Base-by-base conservation (phyloP, 305 asterid species). In the Fraxinus latifolia region DNA sequence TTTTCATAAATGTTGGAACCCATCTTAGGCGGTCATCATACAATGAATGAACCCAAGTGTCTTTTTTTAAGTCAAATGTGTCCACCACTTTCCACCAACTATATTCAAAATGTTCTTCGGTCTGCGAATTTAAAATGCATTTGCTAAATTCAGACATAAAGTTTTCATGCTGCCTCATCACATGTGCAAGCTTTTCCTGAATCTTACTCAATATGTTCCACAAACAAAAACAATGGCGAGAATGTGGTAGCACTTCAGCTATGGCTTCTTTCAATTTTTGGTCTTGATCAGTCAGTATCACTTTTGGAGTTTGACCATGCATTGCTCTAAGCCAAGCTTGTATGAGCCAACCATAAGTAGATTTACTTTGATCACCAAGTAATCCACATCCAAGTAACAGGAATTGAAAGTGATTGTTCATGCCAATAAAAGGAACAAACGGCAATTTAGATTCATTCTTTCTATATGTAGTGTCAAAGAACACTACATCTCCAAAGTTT, bases 241-340 rank as follows among this genome's bases (percentile, higher is more conserved):
- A 88, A 70, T 39, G 80, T 0, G 91, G 89, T 42, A 91, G 85
- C 77, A 87, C 87, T 62, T 89, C 91, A 36, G 84, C 87, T 15
- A 88, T 68, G 58, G 87, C 91, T 82, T 85, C 90, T 81, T 87
- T 82, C 81, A 91, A 75, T 47, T 37, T 74, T n/a, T 81, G 77
- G 79, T 85, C 91, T 87, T 89, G 90, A 70, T 89, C 91, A 67
- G 92, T 88, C 81, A 89, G 72, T 77, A 89, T 86, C 78, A 91
- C 90, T 77, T 88, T 89, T 21, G 94, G 94, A 82, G 88, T 87
- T 87, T 58, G 89, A 72, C 89, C 90, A 42, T 81, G 84, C 91
- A 89, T 85, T 72, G 92, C 86, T 72, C 85, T 83, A 70, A 89
- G 82, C 91, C 92, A 90, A 5, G 92, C 85, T 44, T 81, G 89